These are phyloP conservation scores for Candida glaebosa DNA, from an alignment of 805 yeast genomes.

Conservation along the genomic window DNA sequence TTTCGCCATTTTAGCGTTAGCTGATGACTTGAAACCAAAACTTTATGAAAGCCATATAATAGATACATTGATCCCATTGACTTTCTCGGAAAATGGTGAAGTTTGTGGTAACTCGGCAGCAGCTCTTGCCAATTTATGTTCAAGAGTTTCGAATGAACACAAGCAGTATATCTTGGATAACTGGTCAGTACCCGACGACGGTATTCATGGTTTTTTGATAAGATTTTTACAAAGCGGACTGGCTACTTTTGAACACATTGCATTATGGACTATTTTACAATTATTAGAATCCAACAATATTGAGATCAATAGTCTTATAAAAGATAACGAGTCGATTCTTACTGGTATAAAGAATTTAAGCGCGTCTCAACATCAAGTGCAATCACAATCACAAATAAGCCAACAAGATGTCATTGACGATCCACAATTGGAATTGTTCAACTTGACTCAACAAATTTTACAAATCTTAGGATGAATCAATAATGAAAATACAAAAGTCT, in stretches of 20 bases:
- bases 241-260: slow-evolving; percentile 96
- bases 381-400: slow-evolving; percentile 18
- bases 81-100: slow-evolving; percentile 82
- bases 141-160: slow-evolving; percentile 78
- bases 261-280: slow-evolving; percentile 94
- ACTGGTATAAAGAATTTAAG: slow-evolving; percentile 50
- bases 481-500: not conserved
- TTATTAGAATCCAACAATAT: slow-evolving; percentile 80
- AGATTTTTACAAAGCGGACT: slow-evolving; percentile 80
- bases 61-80: slow-evolving; percentile 87
- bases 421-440: slow-evolving; percentile 61
- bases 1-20: slow-evolving; percentile 92
- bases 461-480: slow-evolving; percentile 41
- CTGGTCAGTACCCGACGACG: slow-evolving; percentile 80
- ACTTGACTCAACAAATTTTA: slow-evolving; percentile 64
- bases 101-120: slow-evolving; percentile 99
- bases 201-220: slow-evolving; percentile 78
- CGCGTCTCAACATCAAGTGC: slow-evolving; percentile 34
- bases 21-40: slow-evolving; percentile 88
- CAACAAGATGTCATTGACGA: slow-evolving; percentile 48
- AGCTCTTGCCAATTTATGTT: slow-evolving; percentile 91
- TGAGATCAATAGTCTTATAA: slow-evolving; percentile 54
- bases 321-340: slow-evolving; percentile 51
- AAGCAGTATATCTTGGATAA: slow-evolving; percentile 65
- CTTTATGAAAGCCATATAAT: slow-evolving; percentile 80